phyloP scores from a whole-genome alignment of 2,329 filamentous ascomycete genomes.

The Botrytis deweyae region DNA sequence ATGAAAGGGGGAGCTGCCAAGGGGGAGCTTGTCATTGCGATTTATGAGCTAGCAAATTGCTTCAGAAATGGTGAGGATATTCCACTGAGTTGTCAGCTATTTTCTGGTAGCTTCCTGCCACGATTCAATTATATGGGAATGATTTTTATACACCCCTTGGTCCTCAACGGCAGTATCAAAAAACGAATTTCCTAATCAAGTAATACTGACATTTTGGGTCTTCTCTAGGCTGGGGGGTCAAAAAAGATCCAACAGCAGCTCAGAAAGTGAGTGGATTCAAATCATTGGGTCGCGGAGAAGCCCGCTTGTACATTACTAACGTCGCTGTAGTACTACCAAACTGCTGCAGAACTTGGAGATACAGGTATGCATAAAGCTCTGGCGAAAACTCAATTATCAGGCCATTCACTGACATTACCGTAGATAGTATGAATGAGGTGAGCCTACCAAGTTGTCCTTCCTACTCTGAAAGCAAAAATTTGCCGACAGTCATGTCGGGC shows the following conservation, averaged over 20 bases:
- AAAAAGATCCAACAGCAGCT: slow-evolving; percentile 81
- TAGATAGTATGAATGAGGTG: slow-evolving; percentile 95
- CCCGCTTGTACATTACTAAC: slow-evolving; percentile 30
- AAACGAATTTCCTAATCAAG: slow-evolving; percentile 9
- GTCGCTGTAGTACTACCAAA: slow-evolving; percentile 82
- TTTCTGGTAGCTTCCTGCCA: slow-evolving; percentile 19
- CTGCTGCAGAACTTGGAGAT: slow-evolving; percentile 92
- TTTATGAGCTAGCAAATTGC: slow-evolving; percentile 90
- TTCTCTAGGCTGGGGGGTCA: slow-evolving; percentile 69
- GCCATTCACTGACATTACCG: slow-evolving; percentile 33
- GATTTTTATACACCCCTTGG: background rate
- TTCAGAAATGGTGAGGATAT: slow-evolving; percentile 72
- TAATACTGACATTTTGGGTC: slow-evolving; percentile 20
- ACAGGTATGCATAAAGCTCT: slow-evolving; percentile 53
- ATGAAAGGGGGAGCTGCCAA: slow-evolving; percentile 94
- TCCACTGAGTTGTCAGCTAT: slow-evolving; percentile 17
- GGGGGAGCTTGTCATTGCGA: slow-evolving; percentile 92
- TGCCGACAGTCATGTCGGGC: slow-evolving; percentile 6
- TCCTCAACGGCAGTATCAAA: background rate
- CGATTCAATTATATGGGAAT: slow-evolving; percentile 8
- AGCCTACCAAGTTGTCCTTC: slow-evolving; percentile 14
- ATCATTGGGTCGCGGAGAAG: slow-evolving; percentile 33
- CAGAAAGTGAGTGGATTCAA: slow-evolving; percentile 54
- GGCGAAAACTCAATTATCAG: slow-evolving; percentile 24
- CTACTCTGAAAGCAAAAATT: slow-evolving; percentile 5